Conservation (phyloP, 1,284 basidiomycete genomes). For the Vanrija sp. region DNA sequence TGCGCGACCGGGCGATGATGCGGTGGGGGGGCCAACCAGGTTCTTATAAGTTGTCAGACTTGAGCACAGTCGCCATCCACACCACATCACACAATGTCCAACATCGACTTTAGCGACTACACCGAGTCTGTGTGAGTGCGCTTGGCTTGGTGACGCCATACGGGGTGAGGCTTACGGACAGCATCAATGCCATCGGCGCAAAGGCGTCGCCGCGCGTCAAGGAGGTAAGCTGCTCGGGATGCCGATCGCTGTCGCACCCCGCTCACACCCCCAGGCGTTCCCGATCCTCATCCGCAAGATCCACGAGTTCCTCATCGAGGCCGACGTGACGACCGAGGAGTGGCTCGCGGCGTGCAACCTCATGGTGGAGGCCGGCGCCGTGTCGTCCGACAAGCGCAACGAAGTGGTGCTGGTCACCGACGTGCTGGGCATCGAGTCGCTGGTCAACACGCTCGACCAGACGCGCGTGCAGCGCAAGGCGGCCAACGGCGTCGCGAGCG, state of each 20-base stretch:
- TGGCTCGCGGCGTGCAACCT: slow-evolving; percentile 46
- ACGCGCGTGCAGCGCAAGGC: slow-evolving; percentile 14
- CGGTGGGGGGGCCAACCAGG: too few species aligned
- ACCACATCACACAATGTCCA: slow-evolving; percentile 7
- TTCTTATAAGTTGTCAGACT: too few species aligned
- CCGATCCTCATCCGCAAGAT: slow-evolving; percentile 46
- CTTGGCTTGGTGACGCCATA: too few species aligned
- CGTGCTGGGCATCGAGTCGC: slow-evolving; percentile 46
- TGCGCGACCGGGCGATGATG: too few species aligned
- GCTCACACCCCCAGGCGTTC: slow-evolving; percentile 12
- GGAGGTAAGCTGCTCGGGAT: slow-evolving; percentile 7
- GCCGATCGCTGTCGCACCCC: too few species aligned
- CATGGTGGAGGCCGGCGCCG: slow-evolving; percentile 44
- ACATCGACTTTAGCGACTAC: slow-evolving; percentile 12
- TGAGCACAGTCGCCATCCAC: too few species aligned
- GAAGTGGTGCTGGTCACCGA: slow-evolving; percentile 49
- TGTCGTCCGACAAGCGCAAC: slow-evolving; percentile 44
- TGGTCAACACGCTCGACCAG: slow-evolving; percentile 29
- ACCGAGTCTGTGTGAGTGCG: slow-evolving; percentile 13
- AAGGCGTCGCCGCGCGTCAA: slow-evolving; percentile 44
- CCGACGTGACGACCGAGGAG: slow-evolving; percentile 45
- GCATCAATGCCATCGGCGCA: slow-evolving; percentile 20
- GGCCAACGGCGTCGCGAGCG: background rate
- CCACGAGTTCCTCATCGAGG: slow-evolving; percentile 41
- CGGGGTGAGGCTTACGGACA: slow-evolving; percentile 1